phyloP scores from a whole-genome alignment of 2,329 filamentous ascomycete genomes.

The Chaetomium olivaceum region DNA sequence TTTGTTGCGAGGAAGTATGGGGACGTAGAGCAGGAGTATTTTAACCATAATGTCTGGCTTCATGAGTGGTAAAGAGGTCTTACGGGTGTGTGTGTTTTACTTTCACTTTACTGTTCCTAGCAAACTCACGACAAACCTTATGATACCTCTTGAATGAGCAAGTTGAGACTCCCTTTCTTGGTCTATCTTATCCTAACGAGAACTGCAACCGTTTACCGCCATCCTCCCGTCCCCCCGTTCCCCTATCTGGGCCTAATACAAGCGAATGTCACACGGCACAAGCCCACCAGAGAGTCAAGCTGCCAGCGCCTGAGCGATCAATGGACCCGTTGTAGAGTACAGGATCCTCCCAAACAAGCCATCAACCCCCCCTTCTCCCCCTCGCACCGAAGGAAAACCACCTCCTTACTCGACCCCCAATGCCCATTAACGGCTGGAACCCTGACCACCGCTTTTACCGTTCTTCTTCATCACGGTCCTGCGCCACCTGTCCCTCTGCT shows the following conservation, averaged over 20 bases:
- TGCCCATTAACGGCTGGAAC: too few species aligned
- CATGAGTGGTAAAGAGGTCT: too few species aligned
- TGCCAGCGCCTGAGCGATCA: not conserved
- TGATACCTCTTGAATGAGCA: too few species aligned
- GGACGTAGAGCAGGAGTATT: too few species aligned
- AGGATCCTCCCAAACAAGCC: not conserved
- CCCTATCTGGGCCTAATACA: not conserved
- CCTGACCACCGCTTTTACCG: too few species aligned
- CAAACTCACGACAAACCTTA: too few species aligned
- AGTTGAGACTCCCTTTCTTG: too few species aligned
- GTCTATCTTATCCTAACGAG: too few species aligned
- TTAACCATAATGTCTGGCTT: too few species aligned
- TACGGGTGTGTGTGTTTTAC: too few species aligned
- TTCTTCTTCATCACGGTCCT: not conserved
- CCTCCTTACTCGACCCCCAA: not conserved
- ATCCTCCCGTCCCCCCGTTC: not conserved
- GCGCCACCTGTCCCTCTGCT: not conserved
- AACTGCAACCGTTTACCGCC: too few species aligned
- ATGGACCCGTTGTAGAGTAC: not conserved
- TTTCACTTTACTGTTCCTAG: not conserved
- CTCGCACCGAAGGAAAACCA: not conserved
- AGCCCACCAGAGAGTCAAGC: not conserved
- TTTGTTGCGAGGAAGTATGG: too few species aligned
- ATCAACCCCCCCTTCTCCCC: not conserved
- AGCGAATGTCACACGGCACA: not conserved